These are phyloP conservation scores for Ophiocordyceps camponoti-leonardi DNA, from an alignment of 2,329 filamentous ascomycete species.

Conservation along the genomic window DNA sequence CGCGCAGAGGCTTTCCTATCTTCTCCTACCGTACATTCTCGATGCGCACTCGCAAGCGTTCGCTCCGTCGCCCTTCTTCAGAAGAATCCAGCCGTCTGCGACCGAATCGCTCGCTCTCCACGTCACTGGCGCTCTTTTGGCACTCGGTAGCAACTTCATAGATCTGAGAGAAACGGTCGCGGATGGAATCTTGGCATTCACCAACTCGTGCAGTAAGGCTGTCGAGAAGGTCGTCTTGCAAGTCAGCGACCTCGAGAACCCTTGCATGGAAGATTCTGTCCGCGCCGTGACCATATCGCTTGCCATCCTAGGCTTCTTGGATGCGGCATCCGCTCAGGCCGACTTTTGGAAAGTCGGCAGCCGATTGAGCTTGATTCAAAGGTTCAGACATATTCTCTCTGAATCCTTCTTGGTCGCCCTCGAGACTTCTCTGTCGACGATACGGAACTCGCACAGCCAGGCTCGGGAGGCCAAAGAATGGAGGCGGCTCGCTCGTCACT, in stretches of 20 bases:
- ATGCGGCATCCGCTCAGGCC: slow-evolving; percentile 61
- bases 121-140: slow-evolving; percentile 66
- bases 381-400: slow-evolving; percentile 57
- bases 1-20: slow-evolving; percentile 61
- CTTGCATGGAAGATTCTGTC: slow-evolving; percentile 48
- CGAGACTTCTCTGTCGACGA: slow-evolving; percentile 78
- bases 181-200: slow-evolving; percentile 51
- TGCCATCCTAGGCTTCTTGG: slow-evolving; percentile 78
- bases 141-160: slow-evolving; percentile 56
- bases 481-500: slow-evolving; percentile 73
- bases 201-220: slow-evolving; percentile 50
- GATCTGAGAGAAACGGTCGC: slow-evolving; percentile 49
- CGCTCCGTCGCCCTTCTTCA: slow-evolving; percentile 64
- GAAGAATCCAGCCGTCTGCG: slow-evolving; percentile 69
- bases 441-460: slow-evolving; percentile 58
- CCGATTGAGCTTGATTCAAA: slow-evolving; percentile 54
- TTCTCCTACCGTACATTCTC: slow-evolving; percentile 69
- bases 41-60: slow-evolving; percentile 71
- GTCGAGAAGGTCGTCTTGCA: slow-evolving; percentile 37
- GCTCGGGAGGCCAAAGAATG: slow-evolving; percentile 61
- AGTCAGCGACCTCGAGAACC: slow-evolving; percentile 36
- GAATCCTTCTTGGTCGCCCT: slow-evolving; percentile 73
- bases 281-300: slow-evolving; percentile 61
- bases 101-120: slow-evolving; percentile 71
- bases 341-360: slow-evolving; percentile 68